These are phyloP conservation scores for Leccinum griseonigrum DNA, from an alignment of 1,284 basidiomycete genomes.

Conservation along the genomic window DNA sequence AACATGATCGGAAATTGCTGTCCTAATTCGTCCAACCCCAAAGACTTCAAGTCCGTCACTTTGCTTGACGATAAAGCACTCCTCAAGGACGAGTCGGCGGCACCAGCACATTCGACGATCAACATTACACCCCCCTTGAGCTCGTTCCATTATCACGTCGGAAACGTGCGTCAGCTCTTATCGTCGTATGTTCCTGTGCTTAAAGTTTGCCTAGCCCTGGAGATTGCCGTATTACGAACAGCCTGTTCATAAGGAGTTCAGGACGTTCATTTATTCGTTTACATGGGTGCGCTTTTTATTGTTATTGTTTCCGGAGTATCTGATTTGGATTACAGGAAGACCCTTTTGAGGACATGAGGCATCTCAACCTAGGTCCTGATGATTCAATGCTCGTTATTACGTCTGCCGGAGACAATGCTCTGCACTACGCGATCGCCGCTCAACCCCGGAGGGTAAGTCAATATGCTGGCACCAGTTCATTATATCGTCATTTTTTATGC, in stretches of 20 bases:
- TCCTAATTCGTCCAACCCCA: constrained; percentile 37
- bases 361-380: constrained; percentile 57
- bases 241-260: constrained; percentile 73
- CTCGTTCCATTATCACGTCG: constrained; percentile 75
- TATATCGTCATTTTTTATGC: background rate
- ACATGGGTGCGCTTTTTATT: constrained; percentile 46
- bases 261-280: constrained; percentile 72
- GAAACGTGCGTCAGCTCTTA: constrained; percentile 41
- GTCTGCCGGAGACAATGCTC: constrained; percentile 78
- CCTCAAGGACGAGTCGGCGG: constrained; percentile 23
- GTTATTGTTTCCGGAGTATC: background rate
- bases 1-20: constrained; percentile 59
- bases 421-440: constrained; percentile 77
- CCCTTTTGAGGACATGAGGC: constrained; percentile 73
- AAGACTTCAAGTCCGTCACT: constrained; percentile 34
- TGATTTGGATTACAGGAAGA: constrained; percentile 54
- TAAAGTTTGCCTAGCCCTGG: constrained; percentile 46
- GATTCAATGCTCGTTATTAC: constrained; percentile 80
- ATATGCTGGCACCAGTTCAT: background rate
- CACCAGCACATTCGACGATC: constrained; percentile 36
- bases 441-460: constrained; percentile 48
- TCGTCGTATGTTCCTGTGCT: background rate
- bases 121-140: constrained; percentile 60
- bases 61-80: constrained; percentile 42
- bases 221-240: constrained; percentile 78